Base-by-base conservation (phyloP, 2,329 filamentous ascomycete genomes). In the Xylariaceae sp. region DNA sequence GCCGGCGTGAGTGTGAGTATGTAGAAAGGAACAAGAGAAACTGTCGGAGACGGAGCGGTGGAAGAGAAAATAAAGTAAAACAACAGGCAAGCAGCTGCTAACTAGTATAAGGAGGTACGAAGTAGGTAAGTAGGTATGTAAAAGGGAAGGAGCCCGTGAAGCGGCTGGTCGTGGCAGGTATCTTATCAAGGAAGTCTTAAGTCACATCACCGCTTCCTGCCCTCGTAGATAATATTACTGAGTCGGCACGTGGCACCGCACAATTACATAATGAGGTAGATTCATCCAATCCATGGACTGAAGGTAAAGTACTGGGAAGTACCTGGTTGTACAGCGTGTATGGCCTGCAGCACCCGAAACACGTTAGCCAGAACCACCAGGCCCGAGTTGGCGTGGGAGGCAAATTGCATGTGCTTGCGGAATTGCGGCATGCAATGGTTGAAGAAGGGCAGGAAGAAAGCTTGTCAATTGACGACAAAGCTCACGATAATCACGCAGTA, bases 401-500 rank as follows among this genome's bases (percentile, higher is more conserved):
- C 17, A 23, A 53, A 45, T 23, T 17, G 37, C 45, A 54, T 17
- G 15, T 18, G n/a, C 34, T 30, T 49, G 13, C 42, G 47, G 50
- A 57, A 50, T 35, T 17, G 7, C 17, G 42, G 44, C 47, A 51
- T 39, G 34, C 49, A 45, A 53, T 34, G 13, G 23, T n/a, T 30
- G 23, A 30, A 30, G 23, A 30, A 30, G 23, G 23, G 23, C 30
- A 53, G 9, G n/a, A n/a, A 42, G 18, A 8, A 53, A 37, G 30
- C 35, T 17, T 30, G 49, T 35, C 51, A 30, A 55, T 45, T 51
- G 53, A 60, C 58, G 53, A 62, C 49, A 45, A 58, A 62, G 55
- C 61, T 61, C 59, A 61, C 61, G 61, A 63, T 61, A 63, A 61
- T 58, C 8, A 17, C 37, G 23, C 18, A 53, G 51, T 53, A 53